These are phyloP conservation scores for Colletotrichum falcatum DNA, from an alignment of 2,329 filamentous ascomycete species.

Conservation along the genomic window DNA sequence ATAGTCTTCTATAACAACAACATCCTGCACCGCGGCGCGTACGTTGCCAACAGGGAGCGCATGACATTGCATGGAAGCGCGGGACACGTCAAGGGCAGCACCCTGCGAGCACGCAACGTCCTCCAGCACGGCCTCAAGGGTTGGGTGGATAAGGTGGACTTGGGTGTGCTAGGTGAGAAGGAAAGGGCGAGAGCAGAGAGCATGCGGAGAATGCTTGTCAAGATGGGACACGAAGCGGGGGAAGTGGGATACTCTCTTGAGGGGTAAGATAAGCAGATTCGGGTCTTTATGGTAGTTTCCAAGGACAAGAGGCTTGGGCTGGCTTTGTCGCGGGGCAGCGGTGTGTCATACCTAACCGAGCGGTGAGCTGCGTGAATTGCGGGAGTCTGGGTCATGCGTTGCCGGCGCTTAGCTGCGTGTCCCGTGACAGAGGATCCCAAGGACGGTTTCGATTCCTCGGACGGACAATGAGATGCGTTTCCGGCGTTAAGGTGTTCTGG, in stretches of 20 bases:
- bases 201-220: slow-evolving; percentile 73
- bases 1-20: slow-evolving; percentile 93
- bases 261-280: slow-evolving; percentile 45
- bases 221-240: slow-evolving; percentile 69
- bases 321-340: slow-evolving; percentile 21
- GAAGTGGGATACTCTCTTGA: slow-evolving; percentile 73
- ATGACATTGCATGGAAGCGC: slow-evolving; percentile 81
- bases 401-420: slow-evolving; percentile 18
- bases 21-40: slow-evolving; percentile 81
- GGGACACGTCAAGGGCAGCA: slow-evolving; percentile 68
- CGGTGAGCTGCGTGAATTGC: slow-evolving; percentile 33
- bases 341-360: slow-evolving; percentile 36
- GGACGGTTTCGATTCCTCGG: not conserved
- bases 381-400: slow-evolving; percentile 27
- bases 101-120: slow-evolving; percentile 75
- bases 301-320: slow-evolving; percentile 22
- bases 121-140: slow-evolving; percentile 78
- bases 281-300: slow-evolving; percentile 22
- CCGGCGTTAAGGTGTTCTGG: not conserved
- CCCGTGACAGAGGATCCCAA: slow-evolving; percentile 14
- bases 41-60: slow-evolving; percentile 68
- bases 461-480: not conserved
- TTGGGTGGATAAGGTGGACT: slow-evolving; percentile 72
- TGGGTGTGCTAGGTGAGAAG: slow-evolving; percentile 59
- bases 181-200: slow-evolving; percentile 65